Base-by-base conservation (phyloP, 108 stramenopile genomes). In the Seminavis robusta region DNA sequence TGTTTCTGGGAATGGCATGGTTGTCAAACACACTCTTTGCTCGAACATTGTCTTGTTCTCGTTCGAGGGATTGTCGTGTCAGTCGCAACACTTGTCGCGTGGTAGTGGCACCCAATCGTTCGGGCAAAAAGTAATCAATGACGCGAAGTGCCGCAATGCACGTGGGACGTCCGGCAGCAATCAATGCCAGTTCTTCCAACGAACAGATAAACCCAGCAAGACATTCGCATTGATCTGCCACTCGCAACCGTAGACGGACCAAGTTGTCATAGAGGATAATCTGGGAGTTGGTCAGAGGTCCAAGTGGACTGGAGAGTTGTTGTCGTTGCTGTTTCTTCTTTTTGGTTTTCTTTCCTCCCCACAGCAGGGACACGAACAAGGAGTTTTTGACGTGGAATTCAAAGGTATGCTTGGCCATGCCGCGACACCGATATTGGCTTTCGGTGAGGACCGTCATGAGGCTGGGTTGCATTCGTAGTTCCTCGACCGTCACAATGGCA, bases 391-490 rank as follows among this genome's bases (percentile, higher is more conserved):
- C 30, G 33, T 62, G 48, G 6, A 65, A 46, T 38, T 89, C 85
- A 17, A 34, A 41, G 9, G 56, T 60, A 5, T 42, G 67, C 15
- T 44, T 71, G 85, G 83, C 88, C 7, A 92, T 48, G 21, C 67
- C 61, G 7, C 77, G 43, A 33, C 91, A 92, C 9, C 71, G 53
- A 20, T 87, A 63, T 64, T 92, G 87, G 42, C 83, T 88, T 7
- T 52, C 38, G 3, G 77, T 61, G 9, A 92, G 61, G 4, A 67
- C 77, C 53, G 69, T 51, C 87, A 86, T 86, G 21, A 92, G 53
- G 23, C 39, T 23, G 4, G 55, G 37, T 28, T 74, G 77, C 61
- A 77, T 70, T 30, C 83, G 75, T 26, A 92, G 56, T 9, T 81
- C 80, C 0, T 52, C 24, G 33, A 28, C 60, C 2, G 24, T 34